These are phyloP conservation scores for Candida yuanshanica DNA, from an alignment of 805 yeast genomes.

Conservation along the genomic window DNA sequence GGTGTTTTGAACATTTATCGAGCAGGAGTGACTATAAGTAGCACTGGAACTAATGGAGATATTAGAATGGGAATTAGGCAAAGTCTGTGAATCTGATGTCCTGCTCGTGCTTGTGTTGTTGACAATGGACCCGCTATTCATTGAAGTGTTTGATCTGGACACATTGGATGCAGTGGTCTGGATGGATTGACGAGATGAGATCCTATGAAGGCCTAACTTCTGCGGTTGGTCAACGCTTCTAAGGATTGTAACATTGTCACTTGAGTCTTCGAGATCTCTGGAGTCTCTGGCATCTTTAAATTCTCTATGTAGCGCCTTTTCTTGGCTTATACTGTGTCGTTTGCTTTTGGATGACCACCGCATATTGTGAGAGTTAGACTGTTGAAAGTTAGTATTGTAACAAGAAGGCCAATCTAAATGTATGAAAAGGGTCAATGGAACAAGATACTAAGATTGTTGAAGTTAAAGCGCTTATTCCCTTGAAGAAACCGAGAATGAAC, in stretches of 20 bases:
- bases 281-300: no score
- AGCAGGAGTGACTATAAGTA: conserved; percentile 1
- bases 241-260: background rate
- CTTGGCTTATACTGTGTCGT: conserved; percentile 21
- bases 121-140: background rate
- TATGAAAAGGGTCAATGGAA: no score
- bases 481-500: no score
- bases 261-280: background rate
- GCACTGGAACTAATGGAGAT: background rate
- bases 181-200: background rate
- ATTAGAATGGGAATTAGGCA: background rate
- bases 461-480: no score
- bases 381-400: background rate
- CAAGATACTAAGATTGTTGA: no score
- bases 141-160: background rate
- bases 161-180: background rate
- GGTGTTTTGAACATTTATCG: conserved; percentile 3
- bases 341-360: conserved; percentile 25
- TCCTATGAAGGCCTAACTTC: background rate
- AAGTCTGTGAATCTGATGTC: no score
- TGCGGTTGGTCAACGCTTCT: background rate
- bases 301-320: conserved; percentile 7
- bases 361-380: conserved; percentile 15
- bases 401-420: no score
- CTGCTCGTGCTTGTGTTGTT: background rate